Evolutionary conservation across 139 green algal genomes (phyloP).

Genomic region (Chlamydomonas schloesseri): DNA sequence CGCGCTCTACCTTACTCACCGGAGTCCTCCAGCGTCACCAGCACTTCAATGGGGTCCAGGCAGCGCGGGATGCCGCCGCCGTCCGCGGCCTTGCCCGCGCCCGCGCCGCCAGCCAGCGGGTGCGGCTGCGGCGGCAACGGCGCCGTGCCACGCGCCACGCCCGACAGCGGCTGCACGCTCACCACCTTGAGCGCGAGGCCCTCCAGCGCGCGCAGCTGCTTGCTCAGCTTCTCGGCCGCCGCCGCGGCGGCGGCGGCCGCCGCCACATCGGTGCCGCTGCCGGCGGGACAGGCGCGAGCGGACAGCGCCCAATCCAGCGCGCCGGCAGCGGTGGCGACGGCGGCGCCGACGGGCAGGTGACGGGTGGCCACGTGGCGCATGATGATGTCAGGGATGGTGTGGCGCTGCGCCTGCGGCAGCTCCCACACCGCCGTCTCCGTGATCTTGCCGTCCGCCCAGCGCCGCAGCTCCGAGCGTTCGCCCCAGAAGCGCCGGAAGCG

Average conservation of each 20-base stretch:
- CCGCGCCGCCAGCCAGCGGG: conserved; percentile 65
- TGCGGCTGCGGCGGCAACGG: conserved; percentile 79
- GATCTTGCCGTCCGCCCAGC: conserved; percentile 80
- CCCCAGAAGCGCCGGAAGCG: conserved; percentile 86
- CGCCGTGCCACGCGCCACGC: conserved; percentile 66
- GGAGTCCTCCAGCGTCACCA: conserved; percentile 86
- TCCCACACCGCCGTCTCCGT: conserved; percentile 85
- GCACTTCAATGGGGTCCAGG: conserved; percentile 76
- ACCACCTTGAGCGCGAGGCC: conserved; percentile 75
- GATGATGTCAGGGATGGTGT: conserved; percentile 71
- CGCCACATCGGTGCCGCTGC: conserved; percentile 48
- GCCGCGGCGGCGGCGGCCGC: conserved; percentile 61
- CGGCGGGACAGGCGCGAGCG: background rate
- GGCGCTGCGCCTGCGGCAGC: conserved; percentile 48
- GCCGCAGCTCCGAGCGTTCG: conserved; percentile 75
- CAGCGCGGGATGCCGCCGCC: conserved; percentile 62
- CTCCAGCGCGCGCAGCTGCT: conserved; percentile 77
- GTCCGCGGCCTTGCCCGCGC: background rate
- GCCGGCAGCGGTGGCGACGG: conserved; percentile 44
- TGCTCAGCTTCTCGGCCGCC: conserved; percentile 73
- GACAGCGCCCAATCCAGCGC: conserved; percentile 65
- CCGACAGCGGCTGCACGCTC: conserved; percentile 72
- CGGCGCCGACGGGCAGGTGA: conserved; percentile 64
- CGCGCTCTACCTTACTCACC: conserved; percentile 50
- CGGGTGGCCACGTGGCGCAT: conserved; percentile 58